phyloP scores from a whole-genome alignment of 768 basidiomycete species.

The Leccinum ochraceum region DNA sequence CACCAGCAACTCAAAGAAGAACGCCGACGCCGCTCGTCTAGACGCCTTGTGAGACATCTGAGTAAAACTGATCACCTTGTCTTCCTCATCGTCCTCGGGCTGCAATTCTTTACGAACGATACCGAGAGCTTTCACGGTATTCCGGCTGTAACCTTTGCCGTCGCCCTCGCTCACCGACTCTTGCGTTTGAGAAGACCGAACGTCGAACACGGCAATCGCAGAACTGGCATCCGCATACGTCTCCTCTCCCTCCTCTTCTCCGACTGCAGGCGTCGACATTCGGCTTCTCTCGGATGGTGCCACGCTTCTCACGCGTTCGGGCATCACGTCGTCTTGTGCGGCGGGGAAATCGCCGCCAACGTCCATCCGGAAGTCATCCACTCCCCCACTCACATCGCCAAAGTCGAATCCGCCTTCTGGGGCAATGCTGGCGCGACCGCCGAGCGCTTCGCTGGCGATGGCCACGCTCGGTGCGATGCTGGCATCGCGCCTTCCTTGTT shows the following conservation, averaged over 20 bases:
- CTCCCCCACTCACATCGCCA: constrained; percentile 50
- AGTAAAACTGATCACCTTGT: constrained; percentile 75
- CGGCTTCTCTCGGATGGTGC: constrained; percentile 60
- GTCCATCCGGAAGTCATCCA: constrained; percentile 77
- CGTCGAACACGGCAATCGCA: constrained; percentile 82
- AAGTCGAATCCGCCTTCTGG: constrained; percentile 64
- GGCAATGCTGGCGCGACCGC: constrained; percentile 52
- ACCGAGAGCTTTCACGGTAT: constrained; percentile 81
- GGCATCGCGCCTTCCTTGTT: constrained; percentile 66
- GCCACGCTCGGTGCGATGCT: constrained; percentile 63
- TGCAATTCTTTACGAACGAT: constrained; percentile 74
- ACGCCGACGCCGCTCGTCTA: constrained; percentile 88
- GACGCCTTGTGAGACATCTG: constrained; percentile 83
- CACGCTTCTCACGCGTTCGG: constrained; percentile 47
- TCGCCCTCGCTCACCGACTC: constrained; percentile 50
- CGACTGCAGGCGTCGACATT: constrained; percentile 66
- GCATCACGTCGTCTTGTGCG: constrained; percentile 32
- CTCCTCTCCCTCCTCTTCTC: constrained; percentile 63
- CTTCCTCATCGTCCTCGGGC: constrained; percentile 49
- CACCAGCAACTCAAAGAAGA: constrained; percentile 97
- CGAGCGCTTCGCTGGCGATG: constrained; percentile 57
- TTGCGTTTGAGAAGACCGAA: constrained; percentile 53
- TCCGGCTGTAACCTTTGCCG: constrained; percentile 81
- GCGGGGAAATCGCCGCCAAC: constrained; percentile 48
- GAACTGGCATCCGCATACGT: constrained; percentile 70